Evolutionary conservation across 1,284 basidiomycete genomes (phyloP).

Genomic region (Meripilus lineatus): DNA sequence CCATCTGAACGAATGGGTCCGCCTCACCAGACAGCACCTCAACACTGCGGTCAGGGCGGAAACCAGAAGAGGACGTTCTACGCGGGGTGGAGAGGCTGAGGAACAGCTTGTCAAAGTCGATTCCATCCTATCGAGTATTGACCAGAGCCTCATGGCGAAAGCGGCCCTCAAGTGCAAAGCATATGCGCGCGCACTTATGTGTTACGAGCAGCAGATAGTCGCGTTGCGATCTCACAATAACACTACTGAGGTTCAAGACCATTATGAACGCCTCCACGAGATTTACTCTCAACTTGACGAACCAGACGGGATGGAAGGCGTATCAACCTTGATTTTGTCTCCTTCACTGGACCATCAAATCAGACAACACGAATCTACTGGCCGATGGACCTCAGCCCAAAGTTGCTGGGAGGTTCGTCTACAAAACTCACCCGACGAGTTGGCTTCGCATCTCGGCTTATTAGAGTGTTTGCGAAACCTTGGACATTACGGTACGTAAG

Average conservation of each 20-base stretch:
- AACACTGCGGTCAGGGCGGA: constrained; percentile 45
- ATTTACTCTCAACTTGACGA: constrained; percentile 97
- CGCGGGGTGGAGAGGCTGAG: constrained; percentile 35
- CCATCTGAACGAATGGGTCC: constrained; percentile 90
- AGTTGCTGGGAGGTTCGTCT: constrained; percentile 99
- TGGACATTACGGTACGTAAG: constrained; percentile 87
- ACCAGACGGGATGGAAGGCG: constrained; percentile 99
- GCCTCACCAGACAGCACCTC: constrained; percentile 58
- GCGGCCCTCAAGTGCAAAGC: constrained; percentile 94
- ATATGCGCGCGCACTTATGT: constrained; percentile 92
- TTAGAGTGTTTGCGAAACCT: constrained; percentile 90
- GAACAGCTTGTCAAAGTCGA: constrained; percentile 70
- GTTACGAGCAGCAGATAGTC: constrained; percentile 81
- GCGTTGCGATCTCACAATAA: constrained; percentile 41
- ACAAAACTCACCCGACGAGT: constrained; percentile 86
- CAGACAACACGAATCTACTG: constrained; percentile 96
- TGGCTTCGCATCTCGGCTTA: constrained; percentile 87
- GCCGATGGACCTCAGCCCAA: constrained; percentile 97
- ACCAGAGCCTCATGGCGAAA: constrained; percentile 87
- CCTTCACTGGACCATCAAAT: constrained; percentile 97
- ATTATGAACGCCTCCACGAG: constrained; percentile 92
- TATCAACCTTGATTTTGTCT: constrained; percentile 85
- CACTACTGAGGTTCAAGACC: constrained; percentile 52
- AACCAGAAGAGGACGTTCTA: constrained; percentile 41
- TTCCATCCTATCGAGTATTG: constrained; percentile 77